Percentiles rank a stretch among this genome's conserved stretches.
These are phyloP conservation scores for Lentinula boryana DNA, from an alignment of 768 basidiomycete species.

Conservation along the genomic window DNA sequence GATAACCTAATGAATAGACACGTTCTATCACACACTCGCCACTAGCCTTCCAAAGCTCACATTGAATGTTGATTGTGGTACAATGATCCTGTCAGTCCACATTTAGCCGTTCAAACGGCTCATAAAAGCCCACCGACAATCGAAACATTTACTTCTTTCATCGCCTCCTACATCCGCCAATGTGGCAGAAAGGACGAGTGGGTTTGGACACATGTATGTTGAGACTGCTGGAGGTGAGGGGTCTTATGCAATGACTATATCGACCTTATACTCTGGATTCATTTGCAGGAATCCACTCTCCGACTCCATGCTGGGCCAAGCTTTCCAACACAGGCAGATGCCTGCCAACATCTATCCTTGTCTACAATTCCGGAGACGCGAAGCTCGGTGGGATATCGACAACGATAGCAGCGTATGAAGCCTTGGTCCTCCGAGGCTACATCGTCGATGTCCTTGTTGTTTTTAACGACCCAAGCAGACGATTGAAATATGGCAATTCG, in stretches of 20 bases:
- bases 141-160: constrained; percentile 54
- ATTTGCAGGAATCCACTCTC: constrained; percentile 80
- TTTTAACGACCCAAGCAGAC: constrained; percentile 73
- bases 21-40: constrained; percentile 47
- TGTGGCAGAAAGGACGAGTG: constrained; percentile 33
- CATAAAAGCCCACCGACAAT: constrained; percentile 48
- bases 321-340: constrained; percentile 66
- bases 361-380: constrained; percentile 85
- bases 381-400: constrained; percentile 89
- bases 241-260: too few relatives aligned
- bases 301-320: constrained; percentile 73
- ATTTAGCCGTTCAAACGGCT: constrained; percentile 68
- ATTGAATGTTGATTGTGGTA: constrained; percentile 77
- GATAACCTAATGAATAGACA: constrained; percentile 42
- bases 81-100: constrained; percentile 89
- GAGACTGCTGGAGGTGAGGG: constrained; percentile 93
- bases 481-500: constrained; percentile 60
- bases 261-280: too few relatives aligned
- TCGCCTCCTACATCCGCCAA: constrained; percentile 55
- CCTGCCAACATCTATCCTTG: constrained; percentile 80
- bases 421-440: constrained; percentile 85
- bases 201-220: constrained; percentile 62
- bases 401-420: constrained; percentile 91
- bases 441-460: constrained; percentile 78
- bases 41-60: constrained; percentile 33